Evolutionary conservation across 768 basidiomycete species (phyloP).

Genomic region (Auricularia sp.): DNA sequence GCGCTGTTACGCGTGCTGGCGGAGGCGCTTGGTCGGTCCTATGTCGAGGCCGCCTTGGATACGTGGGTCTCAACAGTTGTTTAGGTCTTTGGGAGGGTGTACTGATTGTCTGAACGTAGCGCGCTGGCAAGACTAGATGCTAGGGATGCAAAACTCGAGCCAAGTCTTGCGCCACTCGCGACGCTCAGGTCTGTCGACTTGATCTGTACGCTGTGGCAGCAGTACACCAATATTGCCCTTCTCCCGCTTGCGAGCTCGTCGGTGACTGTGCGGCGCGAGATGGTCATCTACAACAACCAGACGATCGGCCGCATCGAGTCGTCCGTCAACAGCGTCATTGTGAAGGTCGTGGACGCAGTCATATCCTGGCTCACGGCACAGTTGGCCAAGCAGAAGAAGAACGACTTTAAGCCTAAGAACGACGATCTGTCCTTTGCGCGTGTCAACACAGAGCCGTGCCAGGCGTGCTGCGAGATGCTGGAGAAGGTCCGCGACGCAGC

Average conservation of each 20-base stretch:
- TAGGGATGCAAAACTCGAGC: constrained; percentile 69
- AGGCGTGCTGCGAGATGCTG: constrained; percentile 73
- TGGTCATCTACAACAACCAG: constrained; percentile 86
- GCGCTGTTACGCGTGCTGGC: constrained; percentile 73
- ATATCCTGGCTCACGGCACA: constrained; percentile 64
- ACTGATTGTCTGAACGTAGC: not conserved
- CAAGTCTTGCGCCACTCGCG: constrained; percentile 53
- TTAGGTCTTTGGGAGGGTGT: not conserved
- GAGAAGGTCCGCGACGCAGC: constrained; percentile 73
- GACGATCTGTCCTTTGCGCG: constrained; percentile 92
- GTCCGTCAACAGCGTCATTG: constrained; percentile 66
- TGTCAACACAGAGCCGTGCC: constrained; percentile 89
- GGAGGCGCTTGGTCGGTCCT: constrained; percentile 72
- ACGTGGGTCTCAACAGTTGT: constrained; percentile 48
- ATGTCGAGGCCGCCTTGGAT: constrained; percentile 85
- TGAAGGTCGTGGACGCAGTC: constrained; percentile 71
- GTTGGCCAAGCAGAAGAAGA: constrained; percentile 86
- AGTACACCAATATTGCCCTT: constrained; percentile 84
- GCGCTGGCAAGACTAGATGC: constrained; percentile 43
- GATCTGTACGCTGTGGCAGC: constrained; percentile 94
- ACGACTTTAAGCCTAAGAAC: constrained; percentile 93
- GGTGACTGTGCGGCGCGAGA: constrained; percentile 82
- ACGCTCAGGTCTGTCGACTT: constrained; percentile 69
- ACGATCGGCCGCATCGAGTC: constrained; percentile 78
- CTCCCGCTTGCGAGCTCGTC: constrained; percentile 78